Base-by-base conservation (phyloP, 2,329 filamentous ascomycete genomes). In the Neofusicoccum sp. region DNA sequence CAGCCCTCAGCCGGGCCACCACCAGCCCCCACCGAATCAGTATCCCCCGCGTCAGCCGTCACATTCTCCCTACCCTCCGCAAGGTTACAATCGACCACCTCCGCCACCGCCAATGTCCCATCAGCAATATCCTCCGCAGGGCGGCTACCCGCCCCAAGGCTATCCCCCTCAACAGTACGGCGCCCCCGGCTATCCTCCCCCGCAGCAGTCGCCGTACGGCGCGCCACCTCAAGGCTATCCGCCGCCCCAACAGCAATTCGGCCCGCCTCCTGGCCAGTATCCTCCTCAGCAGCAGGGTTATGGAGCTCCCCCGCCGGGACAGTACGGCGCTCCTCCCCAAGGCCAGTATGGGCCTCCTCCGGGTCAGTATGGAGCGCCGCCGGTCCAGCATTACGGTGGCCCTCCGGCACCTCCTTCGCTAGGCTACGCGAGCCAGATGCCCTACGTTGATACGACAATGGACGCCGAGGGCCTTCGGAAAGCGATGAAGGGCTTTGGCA, bases 401-500 rank as follows among this genome's bases (percentile, higher is more conserved):
- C 67, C 72, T 66, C 88, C 9, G 16, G 85, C 87, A 1, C 82
- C 84, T 9, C 85, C 90, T 0, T 89, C 89, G 0, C 76, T 83
- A 0, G 93, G 93, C 36, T 97, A 96, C 69, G 86, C 86, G 2
- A 84, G 86, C 11, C 89, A 90, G 68, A 68, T 68, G 4, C 89
- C 90, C 44, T 81, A 84, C 31, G 79, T 82, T 16, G 87, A 96
- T 65, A 88, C 86, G 49, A 81, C 78, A 3, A 77, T 80, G 11
- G 87, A 95, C 67, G 89, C 91, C 0, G 84, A 91, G 61, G 84
- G 81, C 3, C 79, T 96, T 24, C 86, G 91, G 58, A 84, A 84
- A 66, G 91, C 93, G 2, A 96, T 97, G 91, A 96, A 96, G 75
- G 92, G 92, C 0, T 90, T 96, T 64, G 93, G 93, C 34, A 97